Evolutionary conservation across 768 basidiomycete species (phyloP).

Genomic region (Tylopilus subfusipes): DNA sequence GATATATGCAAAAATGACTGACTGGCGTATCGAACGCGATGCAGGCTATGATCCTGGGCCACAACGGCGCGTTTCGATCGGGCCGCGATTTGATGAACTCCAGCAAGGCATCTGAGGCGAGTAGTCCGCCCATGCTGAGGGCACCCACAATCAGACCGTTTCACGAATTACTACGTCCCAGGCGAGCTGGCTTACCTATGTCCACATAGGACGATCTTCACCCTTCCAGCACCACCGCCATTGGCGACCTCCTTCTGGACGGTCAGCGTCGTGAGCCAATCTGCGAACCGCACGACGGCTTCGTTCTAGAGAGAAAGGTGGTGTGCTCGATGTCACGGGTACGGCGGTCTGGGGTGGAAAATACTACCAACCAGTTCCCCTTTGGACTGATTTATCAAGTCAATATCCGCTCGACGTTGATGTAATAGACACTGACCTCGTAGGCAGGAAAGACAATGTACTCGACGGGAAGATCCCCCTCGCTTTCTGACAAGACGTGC

Average conservation of each 20-base stretch:
- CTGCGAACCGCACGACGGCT: constrained; percentile 81
- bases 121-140: constrained; percentile 85
- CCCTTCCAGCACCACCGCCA: constrained; percentile 69
- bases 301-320: constrained; percentile 48
- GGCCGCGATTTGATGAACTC: constrained; percentile 69
- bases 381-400: constrained; percentile 60
- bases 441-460: constrained; percentile 86
- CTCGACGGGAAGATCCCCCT: constrained; percentile 57
- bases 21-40: constrained; percentile 92
- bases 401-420: constrained; percentile 5
- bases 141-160: neutral
- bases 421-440: constrained; percentile 49
- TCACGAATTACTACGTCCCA: neutral
- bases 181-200: constrained; percentile 57
- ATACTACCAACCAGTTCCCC: constrained; percentile 74
- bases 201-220: constrained; percentile 83
- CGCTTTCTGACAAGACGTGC: constrained; percentile 68
- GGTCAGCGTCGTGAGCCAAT: constrained; percentile 88
- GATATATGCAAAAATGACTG: constrained; percentile 24
- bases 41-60: constrained; percentile 85
- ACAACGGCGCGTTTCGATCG: constrained; percentile 63
- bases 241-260: constrained; percentile 80
- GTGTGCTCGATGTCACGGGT: neutral
- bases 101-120: constrained; percentile 79
- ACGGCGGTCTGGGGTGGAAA: neutral